phyloP scores from a whole-genome alignment of 768 basidiomycete species.

The Plicaturopsis crispa region DNA sequence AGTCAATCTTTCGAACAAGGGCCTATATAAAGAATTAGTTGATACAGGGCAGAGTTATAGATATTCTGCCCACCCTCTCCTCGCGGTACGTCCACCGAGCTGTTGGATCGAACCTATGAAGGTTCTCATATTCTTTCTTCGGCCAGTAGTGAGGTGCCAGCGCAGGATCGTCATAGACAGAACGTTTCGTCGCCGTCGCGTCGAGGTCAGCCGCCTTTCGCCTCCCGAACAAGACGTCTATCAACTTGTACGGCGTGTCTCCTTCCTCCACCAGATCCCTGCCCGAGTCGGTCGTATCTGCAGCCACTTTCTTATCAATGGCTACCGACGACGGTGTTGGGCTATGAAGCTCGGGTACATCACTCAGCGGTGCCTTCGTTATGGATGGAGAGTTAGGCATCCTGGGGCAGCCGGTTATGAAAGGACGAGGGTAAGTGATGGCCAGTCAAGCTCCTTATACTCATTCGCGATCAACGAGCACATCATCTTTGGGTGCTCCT shows the following conservation, averaged over 20 bases:
- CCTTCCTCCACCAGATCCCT: slow-evolving; percentile 8
- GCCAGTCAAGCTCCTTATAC: too few relatives aligned
- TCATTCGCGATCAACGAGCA: too few relatives aligned
- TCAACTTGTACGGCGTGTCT: slow-evolving; percentile 5
- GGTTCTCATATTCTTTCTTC: slow-evolving; percentile 43
- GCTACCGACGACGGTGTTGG: too few relatives aligned
- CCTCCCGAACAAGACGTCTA: slow-evolving; percentile 4
- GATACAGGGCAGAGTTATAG: slow-evolving; percentile 5
- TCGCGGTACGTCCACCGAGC: slow-evolving; percentile 56
- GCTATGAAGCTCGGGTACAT: too few relatives aligned
- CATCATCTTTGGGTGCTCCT: too few relatives aligned
- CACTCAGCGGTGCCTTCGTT: too few relatives aligned
- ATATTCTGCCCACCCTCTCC: slow-evolving; percentile 29
- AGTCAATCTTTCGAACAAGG: slow-evolving; percentile 49
- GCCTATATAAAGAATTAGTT: slow-evolving; percentile 27
- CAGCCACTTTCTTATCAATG: too few relatives aligned
- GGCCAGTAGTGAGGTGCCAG: slow-evolving; percentile 42
- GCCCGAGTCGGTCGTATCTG: too few relatives aligned
- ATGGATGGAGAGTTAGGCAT: too few relatives aligned
- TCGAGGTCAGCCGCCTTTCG: too few relatives aligned
- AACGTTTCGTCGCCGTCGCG: slow-evolving; percentile 39
- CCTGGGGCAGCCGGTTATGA: too few relatives aligned
- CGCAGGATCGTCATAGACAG: slow-evolving; percentile 44
- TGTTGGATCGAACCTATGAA: slow-evolving; percentile 46
- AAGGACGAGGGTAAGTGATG: too few relatives aligned